Percentiles rank a stretch among this genome's conserved stretches.
phyloP scores from a whole-genome alignment of 768 basidiomycete species.

The Boletus reticuloceps region DNA sequence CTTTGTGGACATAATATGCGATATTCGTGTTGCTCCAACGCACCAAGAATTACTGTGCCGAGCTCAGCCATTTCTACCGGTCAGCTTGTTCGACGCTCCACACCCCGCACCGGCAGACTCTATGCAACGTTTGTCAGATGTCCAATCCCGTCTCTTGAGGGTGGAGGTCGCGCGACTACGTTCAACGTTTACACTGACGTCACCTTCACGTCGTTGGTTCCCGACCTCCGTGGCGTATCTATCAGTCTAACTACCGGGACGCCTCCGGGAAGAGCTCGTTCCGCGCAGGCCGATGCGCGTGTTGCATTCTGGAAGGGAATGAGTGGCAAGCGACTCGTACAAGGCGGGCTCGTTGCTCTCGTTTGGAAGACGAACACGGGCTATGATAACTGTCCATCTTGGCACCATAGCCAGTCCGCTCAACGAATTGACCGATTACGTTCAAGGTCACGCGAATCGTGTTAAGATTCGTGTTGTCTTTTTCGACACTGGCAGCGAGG shows the following conservation, averaged over 20 bases:
- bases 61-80: constrained; percentile 57
- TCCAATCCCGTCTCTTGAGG: constrained; percentile 71
- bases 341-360: constrained; percentile 64
- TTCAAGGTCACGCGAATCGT: constrained; percentile 29
- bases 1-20: constrained; percentile 44
- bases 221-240: constrained; percentile 53
- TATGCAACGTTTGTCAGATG: constrained; percentile 67
- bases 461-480: constrained; percentile 51
- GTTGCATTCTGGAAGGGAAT: constrained; percentile 60
- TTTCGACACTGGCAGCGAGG: constrained; percentile 57
- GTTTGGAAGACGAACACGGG: constrained; percentile 39
- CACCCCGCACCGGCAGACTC: constrained; percentile 55
- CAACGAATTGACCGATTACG: constrained; percentile 46
- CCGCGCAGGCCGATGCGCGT: constrained; percentile 37
- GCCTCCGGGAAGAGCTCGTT: constrained; percentile 56
- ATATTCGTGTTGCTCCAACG: constrained; percentile 71
- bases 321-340: constrained; percentile 55
- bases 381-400: constrained; percentile 49
- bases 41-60: constrained; percentile 57
- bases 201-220: constrained; percentile 42
- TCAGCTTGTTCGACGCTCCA: constrained; percentile 55
- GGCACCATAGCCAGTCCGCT: constrained; percentile 47
- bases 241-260: constrained; percentile 46
- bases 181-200: constrained; percentile 64
- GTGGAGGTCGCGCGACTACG: constrained; percentile 68